Base-by-base conservation (phyloP, 2,329 filamentous ascomycete species). In the Epichloe sibirici region DNA sequence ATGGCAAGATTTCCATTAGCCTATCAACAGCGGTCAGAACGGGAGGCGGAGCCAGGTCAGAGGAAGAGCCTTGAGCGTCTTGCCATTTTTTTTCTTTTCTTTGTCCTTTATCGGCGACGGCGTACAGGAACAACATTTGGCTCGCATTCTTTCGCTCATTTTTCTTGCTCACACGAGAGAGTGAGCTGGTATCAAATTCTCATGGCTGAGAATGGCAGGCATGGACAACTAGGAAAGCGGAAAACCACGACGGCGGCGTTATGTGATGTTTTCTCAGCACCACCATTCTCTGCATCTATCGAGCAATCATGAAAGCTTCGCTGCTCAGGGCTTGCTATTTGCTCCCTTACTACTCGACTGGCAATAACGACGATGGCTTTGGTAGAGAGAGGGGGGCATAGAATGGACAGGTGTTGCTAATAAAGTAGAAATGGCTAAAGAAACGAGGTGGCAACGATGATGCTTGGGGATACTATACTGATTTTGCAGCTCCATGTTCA, bases 1-100 rank as follows among this genome's bases (percentile, higher is more conserved):
- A 66, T 39, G 65, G 66, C 37, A 81, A 81, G 64, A 82, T 82
- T 59, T 71, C 78, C 51, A 82, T 82, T 58, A 81, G 74, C 60
- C 66, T 82, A 37, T 75, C 76, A 4, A 66, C 69, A 35, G 66
- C 69, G 35, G 58, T 74, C 28, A 74, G 70, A 61, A 69, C 69
- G 37, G 69, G 67, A 9, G 67, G 66, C 25, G 62, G 63, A 43
- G 55, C 66, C 45, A 63, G 67, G 55, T 68, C 69, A 31, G 69
- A 70, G 51, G 71, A 73, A 23, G 68, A 72, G 51, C 63, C 65
- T 39, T 74, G 49, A 58, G 17, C 3, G 17, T 38, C 28, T 8
- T 17, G 12, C 28, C 38, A 17, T 52, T 39, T 40, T 47, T 46
- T 35, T 37, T 40, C 23, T 31, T 13, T 25, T 34, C 17, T 21